Conservation (phyloP, 1,139 yeast genomes). For the Nakaseomyces delphensis region DNA sequence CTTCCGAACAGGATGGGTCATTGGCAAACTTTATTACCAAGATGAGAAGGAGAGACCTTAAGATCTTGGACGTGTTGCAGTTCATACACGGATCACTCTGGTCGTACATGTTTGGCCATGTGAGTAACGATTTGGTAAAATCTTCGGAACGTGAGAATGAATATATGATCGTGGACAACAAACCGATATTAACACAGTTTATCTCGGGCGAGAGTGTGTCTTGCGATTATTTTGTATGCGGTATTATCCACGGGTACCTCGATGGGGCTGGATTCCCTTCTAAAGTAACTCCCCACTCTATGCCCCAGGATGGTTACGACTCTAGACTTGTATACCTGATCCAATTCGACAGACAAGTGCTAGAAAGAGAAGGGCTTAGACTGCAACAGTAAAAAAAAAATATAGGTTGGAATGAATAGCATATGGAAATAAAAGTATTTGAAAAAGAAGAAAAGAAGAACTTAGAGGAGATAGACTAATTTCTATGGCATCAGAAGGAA, state of each 20-base stretch:
- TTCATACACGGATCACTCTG: conserved; percentile 78
- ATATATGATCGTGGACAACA: conserved; percentile 76
- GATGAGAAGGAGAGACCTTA: conserved; percentile 47
- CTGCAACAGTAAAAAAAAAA: conserved; percentile 8
- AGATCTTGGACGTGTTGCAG: conserved; percentile 69
- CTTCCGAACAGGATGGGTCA: conserved; percentile 15
- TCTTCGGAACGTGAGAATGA: conserved; percentile 77
- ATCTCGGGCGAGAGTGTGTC: conserved; percentile 50
- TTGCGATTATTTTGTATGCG: conserved; percentile 49
- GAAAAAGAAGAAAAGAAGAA: too few relatives aligned
- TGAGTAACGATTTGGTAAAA: conserved; percentile 81
- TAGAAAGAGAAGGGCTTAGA: conserved; percentile 42
- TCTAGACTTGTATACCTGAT: conserved; percentile 75
- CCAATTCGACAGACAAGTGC: conserved; percentile 56
- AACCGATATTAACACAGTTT: conserved; percentile 68
- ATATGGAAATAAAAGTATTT: too few relatives aligned
- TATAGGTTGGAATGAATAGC: too few relatives aligned
- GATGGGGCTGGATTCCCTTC: conserved; percentile 77
- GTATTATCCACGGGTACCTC: conserved; percentile 81
- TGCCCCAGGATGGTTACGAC: conserved; percentile 55
- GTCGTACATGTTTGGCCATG: conserved; percentile 71
- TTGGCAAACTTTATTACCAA: conserved; percentile 20
- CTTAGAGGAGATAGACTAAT: too few relatives aligned
- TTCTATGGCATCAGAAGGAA: too few relatives aligned
- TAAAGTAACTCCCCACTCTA: conserved; percentile 77